Percentiles rank a stretch among this genome's conserved stretches.
Evolutionary conservation across 805 yeast species (phyloP).

Genomic region (Wilhelminamyces savonicus): DNA sequence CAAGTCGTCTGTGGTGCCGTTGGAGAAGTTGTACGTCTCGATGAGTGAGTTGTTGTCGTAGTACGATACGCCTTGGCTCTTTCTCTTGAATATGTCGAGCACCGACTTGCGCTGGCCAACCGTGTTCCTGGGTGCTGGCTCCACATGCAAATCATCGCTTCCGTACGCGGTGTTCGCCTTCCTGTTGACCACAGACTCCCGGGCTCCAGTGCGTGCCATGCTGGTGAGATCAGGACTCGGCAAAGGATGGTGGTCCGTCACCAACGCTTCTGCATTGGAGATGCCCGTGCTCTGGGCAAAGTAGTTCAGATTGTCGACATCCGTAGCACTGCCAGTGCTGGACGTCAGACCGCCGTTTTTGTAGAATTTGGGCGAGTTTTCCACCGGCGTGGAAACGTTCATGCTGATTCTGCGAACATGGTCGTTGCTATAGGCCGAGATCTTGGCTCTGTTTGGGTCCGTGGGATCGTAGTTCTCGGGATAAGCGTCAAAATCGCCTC

Average conservation of each 20-base stretch:
- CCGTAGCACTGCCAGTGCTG: neutral
- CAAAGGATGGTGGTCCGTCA: too few species aligned
- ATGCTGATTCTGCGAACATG: constrained; percentile 10
- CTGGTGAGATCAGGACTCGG: too few species aligned
- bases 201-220: too few species aligned
- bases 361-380: neutral
- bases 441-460: constrained; percentile 57
- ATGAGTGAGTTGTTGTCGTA: constrained; percentile 27
- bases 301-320: too few species aligned
- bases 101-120: constrained; percentile 20
- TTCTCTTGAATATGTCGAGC: constrained; percentile 26
- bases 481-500: constrained; percentile 63
- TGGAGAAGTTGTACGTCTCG: constrained; percentile 22
- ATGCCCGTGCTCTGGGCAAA: too few species aligned
- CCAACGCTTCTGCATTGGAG: too few species aligned
- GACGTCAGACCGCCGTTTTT: neutral
- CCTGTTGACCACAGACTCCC: too few species aligned
- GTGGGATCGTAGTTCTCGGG: constrained; percentile 75
- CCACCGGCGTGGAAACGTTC: constrained; percentile 2
- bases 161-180: neutral
- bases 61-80: constrained; percentile 18
- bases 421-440: constrained; percentile 36
- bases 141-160: constrained; percentile 1
- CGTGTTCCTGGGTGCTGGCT: neutral
- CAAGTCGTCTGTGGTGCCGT: constrained; percentile 23